Evolutionary conservation across 163 green algal genomes (phyloP).

Genomic region (Scenedesmus sp.): DNA sequence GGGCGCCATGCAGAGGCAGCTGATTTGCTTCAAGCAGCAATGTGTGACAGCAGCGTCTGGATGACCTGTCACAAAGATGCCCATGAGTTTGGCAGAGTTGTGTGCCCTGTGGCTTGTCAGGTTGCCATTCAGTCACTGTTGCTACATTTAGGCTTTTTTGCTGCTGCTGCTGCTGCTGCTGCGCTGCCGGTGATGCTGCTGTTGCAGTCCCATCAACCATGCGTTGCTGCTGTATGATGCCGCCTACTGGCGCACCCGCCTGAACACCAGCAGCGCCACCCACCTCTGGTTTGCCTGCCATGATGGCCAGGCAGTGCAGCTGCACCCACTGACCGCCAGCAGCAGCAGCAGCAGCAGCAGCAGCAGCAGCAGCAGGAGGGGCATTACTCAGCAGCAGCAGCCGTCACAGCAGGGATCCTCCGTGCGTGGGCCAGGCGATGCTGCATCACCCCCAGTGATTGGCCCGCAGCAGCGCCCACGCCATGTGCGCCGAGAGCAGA

Average conservation of each 20-base stretch:
- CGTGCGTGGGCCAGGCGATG: no score
- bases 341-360: background rate
- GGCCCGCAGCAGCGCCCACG: no score
- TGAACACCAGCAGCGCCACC: conserved; percentile 25
- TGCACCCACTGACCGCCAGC: background rate
- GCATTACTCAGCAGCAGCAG: background rate
- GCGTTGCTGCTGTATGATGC: conserved; percentile 43
- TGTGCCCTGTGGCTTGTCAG: background rate
- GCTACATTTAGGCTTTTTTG: no score
- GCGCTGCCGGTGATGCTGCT: background rate
- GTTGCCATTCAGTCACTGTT: background rate
- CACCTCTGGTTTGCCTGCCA: conserved; percentile 48
- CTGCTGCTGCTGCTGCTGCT: conserved; percentile 5
- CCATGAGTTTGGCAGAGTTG: background rate
- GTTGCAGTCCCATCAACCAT: background rate
- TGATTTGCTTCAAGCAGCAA: background rate
- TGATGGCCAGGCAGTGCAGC: background rate
- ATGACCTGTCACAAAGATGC: no score
- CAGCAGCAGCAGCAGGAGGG: background rate
- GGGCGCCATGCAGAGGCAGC: background rate
- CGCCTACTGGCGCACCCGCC: conserved; percentile 1
- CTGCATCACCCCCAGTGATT: background rate
- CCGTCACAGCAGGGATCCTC: no score
- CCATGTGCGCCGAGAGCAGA: no score
- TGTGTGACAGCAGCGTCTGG: background rate